Conservation (phyloP, 2,329 filamentous ascomycete species). For the Diaporthe caulivora region DNA sequence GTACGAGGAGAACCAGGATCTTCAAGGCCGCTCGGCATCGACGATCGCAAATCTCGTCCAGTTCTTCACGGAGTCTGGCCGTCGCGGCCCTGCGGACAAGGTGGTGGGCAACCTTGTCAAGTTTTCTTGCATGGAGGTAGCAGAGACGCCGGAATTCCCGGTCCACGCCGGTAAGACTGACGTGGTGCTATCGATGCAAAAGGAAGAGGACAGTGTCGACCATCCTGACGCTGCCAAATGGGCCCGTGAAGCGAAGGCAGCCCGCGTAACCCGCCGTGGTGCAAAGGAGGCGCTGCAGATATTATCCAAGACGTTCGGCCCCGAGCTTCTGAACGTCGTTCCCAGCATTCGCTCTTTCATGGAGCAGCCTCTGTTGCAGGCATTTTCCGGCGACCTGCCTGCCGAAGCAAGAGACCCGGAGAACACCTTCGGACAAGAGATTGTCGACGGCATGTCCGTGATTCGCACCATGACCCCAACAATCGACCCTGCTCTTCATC, state of each 20-base stretch:
- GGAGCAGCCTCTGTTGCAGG: constrained; percentile 80
- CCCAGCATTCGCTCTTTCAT: constrained; percentile 86
- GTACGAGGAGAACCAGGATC: constrained; percentile 88
- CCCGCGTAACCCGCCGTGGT: constrained; percentile 89
- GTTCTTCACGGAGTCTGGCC: constrained; percentile 83
- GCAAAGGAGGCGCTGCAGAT: constrained; percentile 96
- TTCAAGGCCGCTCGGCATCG: constrained; percentile 87
- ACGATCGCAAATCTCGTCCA: constrained; percentile 90
- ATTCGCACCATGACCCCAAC: constrained; percentile 95
- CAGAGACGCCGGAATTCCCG: constrained; percentile 95
- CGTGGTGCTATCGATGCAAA: constrained; percentile 91
- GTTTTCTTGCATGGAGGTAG: constrained; percentile 97
- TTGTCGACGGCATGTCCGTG: constrained; percentile 93
- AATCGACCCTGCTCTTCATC: constrained; percentile 78
- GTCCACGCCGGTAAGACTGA: constrained; percentile 83
- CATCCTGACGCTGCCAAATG: constrained; percentile 92
- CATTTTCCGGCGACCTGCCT: constrained; percentile 80
- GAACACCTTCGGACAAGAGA: constrained; percentile 85
- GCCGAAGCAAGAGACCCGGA: constrained; percentile 79
- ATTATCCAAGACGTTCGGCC: constrained; percentile 82
- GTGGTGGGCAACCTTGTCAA: constrained; percentile 96
- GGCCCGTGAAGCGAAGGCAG: constrained; percentile 88
- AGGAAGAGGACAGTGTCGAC: constrained; percentile 95
- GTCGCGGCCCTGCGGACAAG: constrained; percentile 91
- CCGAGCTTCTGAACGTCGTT: constrained; percentile 82